Percentiles rank a stretch among this genome's conserved stretches.
These are phyloP conservation scores for Monosporascus sp. DNA, from an alignment of 2,329 filamentous ascomycete species.

Conservation along the genomic window DNA sequence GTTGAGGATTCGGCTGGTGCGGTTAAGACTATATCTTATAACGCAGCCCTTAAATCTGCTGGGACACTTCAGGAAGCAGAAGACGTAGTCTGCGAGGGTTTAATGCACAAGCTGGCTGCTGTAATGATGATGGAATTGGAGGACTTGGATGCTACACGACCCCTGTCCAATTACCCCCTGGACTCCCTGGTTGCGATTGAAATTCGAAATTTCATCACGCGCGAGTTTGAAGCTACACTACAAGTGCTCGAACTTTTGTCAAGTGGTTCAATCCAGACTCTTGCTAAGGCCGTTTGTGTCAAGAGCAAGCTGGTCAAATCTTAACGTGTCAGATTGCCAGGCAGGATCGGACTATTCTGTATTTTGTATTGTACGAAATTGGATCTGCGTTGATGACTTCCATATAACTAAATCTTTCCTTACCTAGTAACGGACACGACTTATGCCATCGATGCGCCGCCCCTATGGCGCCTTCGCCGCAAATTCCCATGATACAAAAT, in stretches of 20 bases:
- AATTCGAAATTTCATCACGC: constrained; percentile 46
- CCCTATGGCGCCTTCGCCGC: too few relatives aligned
- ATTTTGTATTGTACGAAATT: not conserved
- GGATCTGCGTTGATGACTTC: too few relatives aligned
- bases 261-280: constrained; percentile 44
- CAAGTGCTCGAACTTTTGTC: constrained; percentile 52
- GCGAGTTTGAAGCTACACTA: constrained; percentile 45
- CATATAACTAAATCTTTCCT: too few relatives aligned
- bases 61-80: constrained; percentile 40
- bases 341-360: not conserved
- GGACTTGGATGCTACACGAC: constrained; percentile 42
- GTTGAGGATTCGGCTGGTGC: constrained; percentile 21
- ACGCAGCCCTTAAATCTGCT: constrained; percentile 37
- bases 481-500: too few relatives aligned
- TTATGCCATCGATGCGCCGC: too few relatives aligned
- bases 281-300: constrained; percentile 42
- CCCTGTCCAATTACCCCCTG: constrained; percentile 36
- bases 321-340: constrained; percentile 1
- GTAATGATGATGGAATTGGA: constrained; percentile 45
- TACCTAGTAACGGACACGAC: too few relatives aligned
- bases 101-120: constrained; percentile 43
- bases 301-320: constrained; percentile 40
- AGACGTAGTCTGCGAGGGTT: constrained; percentile 38
- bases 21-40: constrained; percentile 35
- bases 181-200: constrained; percentile 47